Base-by-base conservation (phyloP, 1,284 basidiomycete genomes). In the Somion occarium region DNA sequence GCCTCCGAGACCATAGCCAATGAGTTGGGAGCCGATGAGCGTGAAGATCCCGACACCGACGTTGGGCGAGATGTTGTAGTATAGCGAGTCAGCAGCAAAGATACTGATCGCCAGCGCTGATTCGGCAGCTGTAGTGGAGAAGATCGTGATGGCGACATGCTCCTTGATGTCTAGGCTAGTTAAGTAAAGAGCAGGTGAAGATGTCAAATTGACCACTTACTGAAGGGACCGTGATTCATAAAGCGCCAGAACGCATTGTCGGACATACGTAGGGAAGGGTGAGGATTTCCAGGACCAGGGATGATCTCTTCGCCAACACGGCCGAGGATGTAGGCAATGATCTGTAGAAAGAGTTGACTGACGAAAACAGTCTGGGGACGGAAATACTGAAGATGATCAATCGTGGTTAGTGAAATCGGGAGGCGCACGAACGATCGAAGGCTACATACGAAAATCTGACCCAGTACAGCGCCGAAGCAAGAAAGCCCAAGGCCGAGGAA, bases 121-220 rank as follows among this genome's bases (percentile, higher is more conserved):
- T 46, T 47, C 55, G 18, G 57, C 56, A 47, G 63, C 63, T 46
- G 55, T 60, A 15, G 59, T 56, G 2, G 54, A 46, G 65, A 83
- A 78, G 54, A 83, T 80, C n/a, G 75, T 77, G 53, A 81, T 78
- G 2, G 78, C 74, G 30, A 79, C 77, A 60, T 83, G 79, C 60
- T 84, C 81, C 67, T 79, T 79, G 61, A 80, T 69, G 61, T 82
- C 75, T 76, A 46, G 44, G 48, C 39, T 42, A 44, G 27, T n/a
- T 18, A 22, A 27, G 7, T 27, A 38, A 39, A 37, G 22, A 41
- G 39, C 44, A 26, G 25, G 15, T 51, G n/a, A 23, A 42, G 11
- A 12, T 26, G 42, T 23, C 24, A 12, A 44, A 7, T 9, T 19
- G 41, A n/a, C 37, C 1, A 64, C 71, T 37, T 54, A 79, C 76